Base-by-base conservation (phyloP, 192 early-diverging fungal genomes). In the Linnemannia elongata region DNA sequence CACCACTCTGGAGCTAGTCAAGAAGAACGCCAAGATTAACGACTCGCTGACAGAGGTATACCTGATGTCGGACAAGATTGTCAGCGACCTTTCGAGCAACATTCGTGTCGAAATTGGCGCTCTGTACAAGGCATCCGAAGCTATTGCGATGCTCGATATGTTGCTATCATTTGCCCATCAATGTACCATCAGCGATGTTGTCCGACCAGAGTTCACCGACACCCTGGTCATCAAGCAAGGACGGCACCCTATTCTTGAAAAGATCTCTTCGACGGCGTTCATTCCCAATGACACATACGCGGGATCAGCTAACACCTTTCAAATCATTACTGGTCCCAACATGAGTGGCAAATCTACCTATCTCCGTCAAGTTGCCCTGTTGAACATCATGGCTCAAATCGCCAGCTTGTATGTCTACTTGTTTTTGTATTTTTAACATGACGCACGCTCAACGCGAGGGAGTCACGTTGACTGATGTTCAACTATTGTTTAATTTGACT, bases 301-400 rank as follows among this genome's bases (percentile, higher is more conserved):
- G 9, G 82, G 86, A 22, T 82, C 83, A 7, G 89, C 80, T 6
- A 83, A 88, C 0, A 93, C 91, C 24, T 92, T 98, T 77, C 97
- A 95, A 42, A 88, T 97, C 20, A 93, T 98, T 9, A 97, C 96
- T 17, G 97, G 97, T 0, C 96, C 97, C 10, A 99, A 99, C 81
- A 98, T 97, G 97, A 94, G 95, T 45, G 97, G 97, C 33, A 97
- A 98, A 83, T 94, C 94, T 18, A 97, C 97, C 9, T 98, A 96
- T 85, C 75, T 99, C 47, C 91, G 94, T 1, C 96, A 97, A 82
- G 93, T 96, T 41, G 95, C 95, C 2, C 90, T 97, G 9, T 80
- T 97, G 35, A 89, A 78, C 6, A 92, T 98, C 38, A 92, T 99
- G 94, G 96, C 97, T 0, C 97, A 99, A 66, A 95, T 97, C 33